phyloP scores from a whole-genome alignment of 1,284 basidiomycete species.

The Wolfiporia cocos region DNA sequence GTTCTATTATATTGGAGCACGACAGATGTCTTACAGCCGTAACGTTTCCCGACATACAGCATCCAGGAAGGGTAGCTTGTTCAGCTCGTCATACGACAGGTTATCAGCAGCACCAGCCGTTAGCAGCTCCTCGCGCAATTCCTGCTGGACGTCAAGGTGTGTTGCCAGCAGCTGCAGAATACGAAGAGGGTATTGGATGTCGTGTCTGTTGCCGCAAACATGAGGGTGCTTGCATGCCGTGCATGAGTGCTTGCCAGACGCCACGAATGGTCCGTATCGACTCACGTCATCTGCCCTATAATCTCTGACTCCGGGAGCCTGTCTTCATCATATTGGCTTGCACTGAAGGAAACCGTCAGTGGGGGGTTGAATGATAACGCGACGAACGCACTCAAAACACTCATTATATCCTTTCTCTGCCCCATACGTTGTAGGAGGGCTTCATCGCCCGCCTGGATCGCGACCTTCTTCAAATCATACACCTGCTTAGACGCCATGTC shows the following conservation, averaged over 20 bases:
- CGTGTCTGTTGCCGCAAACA: slow-evolving; percentile 15
- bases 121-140: slow-evolving; percentile 10
- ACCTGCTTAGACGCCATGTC: no score
- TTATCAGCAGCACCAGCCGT: slow-evolving; percentile 7
- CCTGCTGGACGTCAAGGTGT: slow-evolving; percentile 12
- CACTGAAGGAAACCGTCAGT: slow-evolving; percentile 14
- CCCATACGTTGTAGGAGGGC: slow-evolving; percentile 13
- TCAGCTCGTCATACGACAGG: no score
- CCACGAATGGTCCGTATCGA: slow-evolving; percentile 2
- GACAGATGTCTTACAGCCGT: slow-evolving; percentile 9
- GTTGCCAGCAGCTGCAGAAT: slow-evolving; percentile 9
- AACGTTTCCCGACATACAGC: slow-evolving; percentile 15
- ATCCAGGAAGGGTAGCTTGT: no score
- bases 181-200: slow-evolving; percentile 10
- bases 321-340: slow-evolving; percentile 24
- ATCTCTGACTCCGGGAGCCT: slow-evolving; percentile 27
- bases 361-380: not conserved
- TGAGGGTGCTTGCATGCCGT: no score
- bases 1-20: not conserved
- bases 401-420: slow-evolving; percentile 21
- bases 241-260: not conserved
- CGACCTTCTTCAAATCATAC: not conserved
- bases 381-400: slow-evolving; percentile 15
- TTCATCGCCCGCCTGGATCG: slow-evolving; percentile 14
- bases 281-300: slow-evolving; percentile 28